phyloP scores from a whole-genome alignment of 768 basidiomycete species.

The Gymnopilus junonius region DNA sequence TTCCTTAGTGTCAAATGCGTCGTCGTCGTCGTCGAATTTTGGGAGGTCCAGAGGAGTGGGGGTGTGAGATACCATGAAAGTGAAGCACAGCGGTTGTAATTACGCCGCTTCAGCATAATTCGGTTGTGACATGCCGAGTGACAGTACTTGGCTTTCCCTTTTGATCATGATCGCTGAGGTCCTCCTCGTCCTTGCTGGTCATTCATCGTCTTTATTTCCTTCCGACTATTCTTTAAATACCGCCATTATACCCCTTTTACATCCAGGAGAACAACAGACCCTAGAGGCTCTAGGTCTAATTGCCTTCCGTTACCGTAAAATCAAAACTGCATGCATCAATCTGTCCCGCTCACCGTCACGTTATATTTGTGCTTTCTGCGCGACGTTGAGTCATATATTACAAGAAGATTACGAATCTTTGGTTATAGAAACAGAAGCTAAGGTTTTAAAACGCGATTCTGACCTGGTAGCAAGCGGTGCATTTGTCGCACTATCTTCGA shows the following conservation, averaged over 20 bases:
- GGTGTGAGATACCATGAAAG: slow-evolving; percentile 10
- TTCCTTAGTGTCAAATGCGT: slow-evolving; percentile 70
- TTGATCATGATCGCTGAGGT: slow-evolving; percentile 84
- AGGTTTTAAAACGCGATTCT: slow-evolving; percentile 75
- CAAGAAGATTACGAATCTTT: slow-evolving; percentile 81
- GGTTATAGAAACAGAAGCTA: slow-evolving; percentile 81
- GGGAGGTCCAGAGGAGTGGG: slow-evolving; percentile 18
- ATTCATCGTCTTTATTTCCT: slow-evolving; percentile 84
- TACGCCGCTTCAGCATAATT: background rate
- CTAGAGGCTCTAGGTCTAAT: slow-evolving; percentile 80
- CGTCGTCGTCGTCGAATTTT: slow-evolving; percentile 48
- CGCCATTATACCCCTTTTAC: slow-evolving; percentile 71
- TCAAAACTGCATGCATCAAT: slow-evolving; percentile 58
- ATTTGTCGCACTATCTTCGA: slow-evolving; percentile 84
- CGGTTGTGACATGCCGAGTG: slow-evolving; percentile 1
- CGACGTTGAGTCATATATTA: slow-evolving; percentile 73
- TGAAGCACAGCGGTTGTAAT: slow-evolving; percentile 1
- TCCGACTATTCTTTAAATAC: slow-evolving; percentile 61
- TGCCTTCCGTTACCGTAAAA: slow-evolving; percentile 74
- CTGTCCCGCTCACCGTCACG: slow-evolving; percentile 67
- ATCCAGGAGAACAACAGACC: slow-evolving; percentile 88
- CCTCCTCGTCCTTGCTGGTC: slow-evolving; percentile 84
- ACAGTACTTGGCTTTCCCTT: background rate
- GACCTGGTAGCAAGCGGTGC: slow-evolving; percentile 78
- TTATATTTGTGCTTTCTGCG: slow-evolving; percentile 80